Evolutionary conservation across 1,139 yeast genomes (phyloP).

Genomic region (Suhomyces panamericanus): DNA sequence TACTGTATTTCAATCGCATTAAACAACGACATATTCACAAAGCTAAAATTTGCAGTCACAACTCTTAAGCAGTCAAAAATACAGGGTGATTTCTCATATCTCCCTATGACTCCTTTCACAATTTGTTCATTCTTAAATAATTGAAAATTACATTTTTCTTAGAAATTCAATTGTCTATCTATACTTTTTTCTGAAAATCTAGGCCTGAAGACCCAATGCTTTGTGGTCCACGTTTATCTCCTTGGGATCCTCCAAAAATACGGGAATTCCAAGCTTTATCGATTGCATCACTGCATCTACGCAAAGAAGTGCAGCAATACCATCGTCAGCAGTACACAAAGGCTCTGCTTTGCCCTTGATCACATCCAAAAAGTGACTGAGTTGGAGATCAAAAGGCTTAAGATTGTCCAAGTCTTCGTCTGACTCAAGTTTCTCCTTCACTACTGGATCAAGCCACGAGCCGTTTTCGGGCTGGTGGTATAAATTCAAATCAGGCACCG

Average conservation of each 20-base stretch:
- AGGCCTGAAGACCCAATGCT: no score
- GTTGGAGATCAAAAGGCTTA: slow-evolving; percentile 36
- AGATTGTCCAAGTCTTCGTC: slow-evolving; percentile 14
- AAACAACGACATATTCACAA: no score
- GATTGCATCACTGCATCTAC: slow-evolving; percentile 23
- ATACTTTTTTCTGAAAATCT: no score
- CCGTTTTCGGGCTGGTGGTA: slow-evolving; percentile 29
- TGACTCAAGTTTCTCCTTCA: slow-evolving; percentile 16
- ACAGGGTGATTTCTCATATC: no score
- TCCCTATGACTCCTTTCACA: no score
- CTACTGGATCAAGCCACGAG: slow-evolving; percentile 26
- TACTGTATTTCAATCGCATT: no score
- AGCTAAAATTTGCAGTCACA: no score
- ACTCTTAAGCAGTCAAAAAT: no score
- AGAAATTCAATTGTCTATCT: no score
- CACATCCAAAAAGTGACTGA: slow-evolving; percentile 39
- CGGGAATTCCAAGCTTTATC: slow-evolving; percentile 21
- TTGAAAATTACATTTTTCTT: no score
- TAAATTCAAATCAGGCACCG: slow-evolving; percentile 38
- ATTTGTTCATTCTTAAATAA: no score
- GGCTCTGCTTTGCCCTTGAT: slow-evolving; percentile 32
- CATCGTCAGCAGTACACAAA: slow-evolving; percentile 40
- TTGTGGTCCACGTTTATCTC: slow-evolving; percentile 1
- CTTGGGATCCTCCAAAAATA: slow-evolving; percentile 16
- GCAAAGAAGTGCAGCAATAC: slow-evolving; percentile 34